Base-by-base conservation (phyloP, 2,329 filamentous ascomycete species). In the Exophiala bonariae region DNA sequence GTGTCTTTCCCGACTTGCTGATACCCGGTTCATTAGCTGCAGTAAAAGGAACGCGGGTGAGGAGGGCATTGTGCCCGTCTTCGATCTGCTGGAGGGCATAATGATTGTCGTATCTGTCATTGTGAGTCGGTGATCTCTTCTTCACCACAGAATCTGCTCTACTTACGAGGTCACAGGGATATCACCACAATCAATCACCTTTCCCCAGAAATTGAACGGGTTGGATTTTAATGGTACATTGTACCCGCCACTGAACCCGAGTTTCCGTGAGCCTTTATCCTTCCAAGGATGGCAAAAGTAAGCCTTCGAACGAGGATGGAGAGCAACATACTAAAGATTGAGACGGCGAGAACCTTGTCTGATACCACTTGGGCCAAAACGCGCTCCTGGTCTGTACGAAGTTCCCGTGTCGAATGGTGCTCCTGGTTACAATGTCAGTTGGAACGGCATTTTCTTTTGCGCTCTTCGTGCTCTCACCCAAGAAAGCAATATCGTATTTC, bases 351-450 rank as follows among this genome's bases (percentile, higher is more conserved):
- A 92, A 70, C 88, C 89, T 76, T 93, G 89, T 65, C 89, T 81
- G 60, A 93, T 92, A 38, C 88, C 88, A 23, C 84, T 88, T 8
- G 89, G 89, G 0, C 89, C 89, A 59, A 95, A 95, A 28, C 89
- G 81, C 50, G 89, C 89, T 56, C 89, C 88, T 3, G 88, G 89
- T 41, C 88, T 76, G 69, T 95, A 95, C 0, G 87, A 91, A 19
- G 87, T 93, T 42, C 87, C 87, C 1, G 89, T 92, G 64, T 95
- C 89, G 58, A 93, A 93, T 0, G 89, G 88, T 32, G 87, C 87
- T 34, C 85, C 85, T 87, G 53, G 17, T 37, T 9, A 32, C 10
- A 13, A 22, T n/a, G 14, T 23, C 18, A 31, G 22, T 4, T 26
- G 5, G 9, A 32, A 28, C 23, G 3, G 16, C 20, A n/a, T n/a